These are phyloP conservation scores for Aspergillus caelatus DNA, from an alignment of 2,329 filamentous ascomycete genomes.

Conservation along the genomic window DNA sequence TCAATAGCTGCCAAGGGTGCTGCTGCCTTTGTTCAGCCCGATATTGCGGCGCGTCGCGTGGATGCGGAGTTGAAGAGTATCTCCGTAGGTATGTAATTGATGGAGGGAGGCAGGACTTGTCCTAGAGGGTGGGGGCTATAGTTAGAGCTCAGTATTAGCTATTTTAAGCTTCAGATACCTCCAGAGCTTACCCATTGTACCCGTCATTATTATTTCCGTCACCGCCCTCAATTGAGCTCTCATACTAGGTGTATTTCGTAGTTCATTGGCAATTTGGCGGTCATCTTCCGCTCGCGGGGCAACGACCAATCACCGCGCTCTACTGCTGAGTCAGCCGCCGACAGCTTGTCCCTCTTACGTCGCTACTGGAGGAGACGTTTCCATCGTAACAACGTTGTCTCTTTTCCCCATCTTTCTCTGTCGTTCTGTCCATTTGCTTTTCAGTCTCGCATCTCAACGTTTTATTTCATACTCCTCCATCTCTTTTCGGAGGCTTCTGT, in stretches of 20 bases:
- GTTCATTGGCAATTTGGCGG: neutral
- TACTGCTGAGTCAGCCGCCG: constrained; percentile 16
- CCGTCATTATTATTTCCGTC: neutral
- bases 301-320: constrained; percentile 17
- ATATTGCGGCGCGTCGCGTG: constrained; percentile 15
- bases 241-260: neutral
- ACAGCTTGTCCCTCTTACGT: constrained; percentile 26
- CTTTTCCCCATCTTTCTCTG: constrained; percentile 12
- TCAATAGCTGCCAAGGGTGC: constrained; percentile 6
- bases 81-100: neutral
- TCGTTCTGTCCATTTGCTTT: constrained; percentile 14
- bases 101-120: neutral
- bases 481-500: neutral
- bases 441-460: neutral
- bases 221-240: neutral
- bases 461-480: neutral
- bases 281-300: constrained; percentile 16
- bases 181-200: neutral
- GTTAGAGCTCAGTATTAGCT: neutral
- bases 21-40: constrained; percentile 1
- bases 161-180: neutral
- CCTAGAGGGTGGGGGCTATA: neutral
- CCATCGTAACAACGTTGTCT: constrained; percentile 9
- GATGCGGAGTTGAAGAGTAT: constrained; percentile 3
- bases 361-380: constrained; percentile 13